Evolutionary conservation across 1,284 basidiomycete genomes (phyloP), one percentile per base, ranked within the genome.

Genomic region (Rhodotorula sp.): DNA sequence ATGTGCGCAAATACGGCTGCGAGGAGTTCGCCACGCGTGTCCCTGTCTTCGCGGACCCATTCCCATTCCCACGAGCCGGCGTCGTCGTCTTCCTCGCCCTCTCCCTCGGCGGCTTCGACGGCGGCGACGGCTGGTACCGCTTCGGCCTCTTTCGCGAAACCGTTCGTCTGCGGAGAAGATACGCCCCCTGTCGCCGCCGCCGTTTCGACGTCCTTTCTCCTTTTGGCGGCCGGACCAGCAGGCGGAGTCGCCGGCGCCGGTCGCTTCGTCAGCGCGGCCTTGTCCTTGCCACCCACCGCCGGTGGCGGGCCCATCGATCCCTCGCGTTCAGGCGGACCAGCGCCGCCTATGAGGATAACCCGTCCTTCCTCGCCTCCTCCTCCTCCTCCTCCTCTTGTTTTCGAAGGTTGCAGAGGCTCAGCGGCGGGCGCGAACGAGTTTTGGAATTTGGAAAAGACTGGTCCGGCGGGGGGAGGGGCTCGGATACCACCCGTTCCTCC

Each of bases 1-100:
- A 64, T 66, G 46, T 75, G 74, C n/a, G 62, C 57, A 51, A 75
- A 73, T 1, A 75, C 46, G 5, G 71, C 71, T 5, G 67, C 65
- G 23, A 68, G 43, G 43, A 69, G 67, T 48, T 75, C 67, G 7
- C 51, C 61, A 18, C 43, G 26, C 34, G 49, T 16, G 21, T 72
- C 67, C 1, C 57, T 26, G 23, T 65, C 51, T 3, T 65, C 64
- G 16, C 39, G 31, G 43, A 65, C 46, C 70, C 70, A 72, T 0
- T 60, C 64, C 70, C 70, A 72, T 21, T 47, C 18, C 14, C 4
- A 58, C 10, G 34, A 34, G 39, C 26, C 58, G 3, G 31, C 51
- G 31, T 46, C 61, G n/a, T 62, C 64, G 5, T 18, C 62, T 5
- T 29, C 52, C 20, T 46, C 61, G 1, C 20, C 31, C 8, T 29